Conservation (phyloP, 2,329 filamentous ascomycete genomes). For the Botrytis tulipae region DNA sequence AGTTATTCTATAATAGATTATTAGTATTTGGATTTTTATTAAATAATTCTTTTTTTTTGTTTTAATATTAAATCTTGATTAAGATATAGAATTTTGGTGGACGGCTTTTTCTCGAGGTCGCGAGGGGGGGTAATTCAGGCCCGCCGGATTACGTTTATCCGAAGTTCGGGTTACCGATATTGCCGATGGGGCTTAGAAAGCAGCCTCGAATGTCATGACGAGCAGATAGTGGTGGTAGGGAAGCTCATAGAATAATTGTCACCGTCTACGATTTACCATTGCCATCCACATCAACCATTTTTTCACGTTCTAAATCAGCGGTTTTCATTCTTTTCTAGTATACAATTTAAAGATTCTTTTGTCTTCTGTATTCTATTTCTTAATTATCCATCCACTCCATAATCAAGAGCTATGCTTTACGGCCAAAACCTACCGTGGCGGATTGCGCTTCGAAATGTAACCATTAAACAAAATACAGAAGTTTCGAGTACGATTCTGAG, state of each 20-base stretch:
- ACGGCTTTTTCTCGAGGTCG: too few species aligned
- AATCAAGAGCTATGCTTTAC: slow-evolving; percentile 53
- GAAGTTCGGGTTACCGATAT: slow-evolving; percentile 16
- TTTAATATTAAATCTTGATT: too few species aligned
- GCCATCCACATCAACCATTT: slow-evolving; percentile 7
- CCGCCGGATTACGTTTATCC: slow-evolving; percentile 11
- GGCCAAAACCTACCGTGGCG: slow-evolving; percentile 65
- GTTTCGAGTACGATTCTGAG: slow-evolving; percentile 28
- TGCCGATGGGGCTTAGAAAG: slow-evolving; percentile 21
- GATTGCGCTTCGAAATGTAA: slow-evolving; percentile 46
- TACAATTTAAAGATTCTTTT: background rate
- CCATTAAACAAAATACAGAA: slow-evolving; percentile 25
- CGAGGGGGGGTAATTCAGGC: background rate
- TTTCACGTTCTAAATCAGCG: background rate
- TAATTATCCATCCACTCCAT: background rate
- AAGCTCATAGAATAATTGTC: slow-evolving; percentile 20
- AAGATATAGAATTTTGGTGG: too few species aligned
- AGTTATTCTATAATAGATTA: too few species aligned
- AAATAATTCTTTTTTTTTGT: too few species aligned
- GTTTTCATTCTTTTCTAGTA: slow-evolving; percentile 1
- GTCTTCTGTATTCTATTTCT: slow-evolving; percentile 4
- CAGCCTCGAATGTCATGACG: slow-evolving; percentile 19
- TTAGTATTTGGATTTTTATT: too few species aligned
- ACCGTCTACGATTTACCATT: slow-evolving; percentile 8
- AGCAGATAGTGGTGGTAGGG: slow-evolving; percentile 15